Base-by-base conservation (phyloP, 2,329 filamentous ascomycete species). In the Huntiella decipiens region DNA sequence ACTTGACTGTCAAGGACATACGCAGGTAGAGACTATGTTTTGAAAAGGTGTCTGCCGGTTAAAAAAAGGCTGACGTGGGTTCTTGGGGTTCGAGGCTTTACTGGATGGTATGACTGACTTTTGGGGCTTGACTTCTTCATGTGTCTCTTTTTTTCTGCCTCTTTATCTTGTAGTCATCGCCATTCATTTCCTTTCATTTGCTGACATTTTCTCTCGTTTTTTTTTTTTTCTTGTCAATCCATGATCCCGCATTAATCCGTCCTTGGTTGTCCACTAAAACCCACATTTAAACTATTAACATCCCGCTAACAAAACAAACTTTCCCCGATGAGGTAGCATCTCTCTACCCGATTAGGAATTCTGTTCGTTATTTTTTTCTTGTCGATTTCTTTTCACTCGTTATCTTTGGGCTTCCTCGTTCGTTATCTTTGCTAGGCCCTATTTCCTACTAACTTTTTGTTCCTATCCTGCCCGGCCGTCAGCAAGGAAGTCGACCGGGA, bases 391-490 rank as follows among this genome's bases (percentile, higher is more conserved):
- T 39, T 39, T 45, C 10, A 38, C 32, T 39, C 16, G 36, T 41
- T 31, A 11, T 19, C 19, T 41, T 41, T 40, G 38, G 39, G 13
- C n/a, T 17, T 15, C 17, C 10, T 41, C 5, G 32, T 8, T 41
- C 39, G 12, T 10, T 33, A 41, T 28, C 19, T n/a, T 15, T 19
- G 19, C 15, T 28, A 7, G 8, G 8, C 17, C 39, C 57, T 76
- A 78, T 57, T 55, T 56, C 52, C 67, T 64, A 50, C 69, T 86
- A 53, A 82, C 80, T 16, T 49, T 49, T 45, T 39, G 19, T 66
- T 45, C 60, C 73, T 11, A 64, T 56, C 3, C 55, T 65, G 58
- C 77, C 79, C 57, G 55, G 56, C 51, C 67, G 63, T 28, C 22
- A 28, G 22, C 22, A 28, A 28, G 22, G 22, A 28, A 28, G 22